Evolutionary conservation across 257 asterid genomes (phyloP).

Genomic region (Euphrasia confusa): DNA sequence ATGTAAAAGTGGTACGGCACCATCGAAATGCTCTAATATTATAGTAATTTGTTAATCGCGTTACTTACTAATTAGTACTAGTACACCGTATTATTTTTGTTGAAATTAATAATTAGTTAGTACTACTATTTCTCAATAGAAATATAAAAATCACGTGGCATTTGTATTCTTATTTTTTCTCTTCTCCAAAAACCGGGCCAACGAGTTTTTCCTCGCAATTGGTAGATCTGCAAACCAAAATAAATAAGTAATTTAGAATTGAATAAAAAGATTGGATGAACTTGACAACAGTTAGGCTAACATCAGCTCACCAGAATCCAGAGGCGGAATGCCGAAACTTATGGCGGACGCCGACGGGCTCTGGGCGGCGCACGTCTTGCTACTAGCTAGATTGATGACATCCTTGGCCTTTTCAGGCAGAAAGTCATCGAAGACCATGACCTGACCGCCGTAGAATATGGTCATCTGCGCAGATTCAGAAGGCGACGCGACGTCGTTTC

Average conservation of each 20-base stretch:
- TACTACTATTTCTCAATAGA: too few relatives aligned
- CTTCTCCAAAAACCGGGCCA: conserved; percentile 61
- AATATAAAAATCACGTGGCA: too few relatives aligned
- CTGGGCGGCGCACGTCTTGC: conserved; percentile 27
- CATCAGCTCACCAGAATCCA: conserved; percentile 31
- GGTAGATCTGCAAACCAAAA: conserved; percentile 43
- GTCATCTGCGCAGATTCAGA: conserved; percentile 38
- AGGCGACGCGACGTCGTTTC: neutral
- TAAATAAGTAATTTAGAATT: neutral
- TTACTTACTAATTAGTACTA: too few relatives aligned
- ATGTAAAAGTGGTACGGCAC: too few relatives aligned
- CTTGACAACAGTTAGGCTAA: neutral
- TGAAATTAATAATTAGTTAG: too few relatives aligned
- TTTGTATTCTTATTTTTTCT: conserved; percentile 35
- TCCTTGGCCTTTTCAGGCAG: conserved; percentile 46
- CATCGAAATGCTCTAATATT: too few relatives aligned
- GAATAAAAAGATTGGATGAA: neutral
- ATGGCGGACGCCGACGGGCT: conserved; percentile 16
- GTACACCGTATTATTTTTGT: too few relatives aligned
- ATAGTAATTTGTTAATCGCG: too few relatives aligned
- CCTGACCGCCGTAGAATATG: conserved; percentile 50
- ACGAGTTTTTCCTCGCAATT: conserved; percentile 54
- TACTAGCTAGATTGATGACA: conserved; percentile 33
- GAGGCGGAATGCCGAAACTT: conserved; percentile 10
- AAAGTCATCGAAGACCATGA: conserved; percentile 37